Evolutionary conservation across 805 yeast genomes (phyloP), one percentile per base, ranked within the genome.

Genomic region (Pichia cephalocereana): DNA sequence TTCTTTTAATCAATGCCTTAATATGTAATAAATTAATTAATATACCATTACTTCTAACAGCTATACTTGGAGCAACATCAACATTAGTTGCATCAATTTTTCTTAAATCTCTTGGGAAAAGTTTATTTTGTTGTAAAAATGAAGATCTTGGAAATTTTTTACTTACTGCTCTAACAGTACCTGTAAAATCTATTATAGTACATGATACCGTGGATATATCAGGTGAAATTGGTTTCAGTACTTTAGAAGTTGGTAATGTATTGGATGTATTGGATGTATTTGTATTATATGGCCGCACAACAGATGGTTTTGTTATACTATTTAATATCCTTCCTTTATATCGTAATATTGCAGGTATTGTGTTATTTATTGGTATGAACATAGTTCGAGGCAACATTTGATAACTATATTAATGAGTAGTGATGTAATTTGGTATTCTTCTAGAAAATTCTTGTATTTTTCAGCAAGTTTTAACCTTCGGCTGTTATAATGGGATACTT

Each of bases 61-160:
- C 81, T 42, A 93, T 83, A 18, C 88, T 80, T 0, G 99, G 99
- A 4, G 90, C 90, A 19, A 91, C 86, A 64, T 88, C 96, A 47
- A 78, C 75, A 38, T 79, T 69, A 1, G 85, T 72, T 5, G 82
- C 70, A 58, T 91, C 96, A 46, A 90, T 83, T 59, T 86, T 89
- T 31, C 97, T 67, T 53, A 90, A 68, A 63, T 90, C 97, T 66
- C 97, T 70, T 2, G 97, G 95, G 53, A 82, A 87, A 28, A 90
- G 63, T 26, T 81, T 77, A 63, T 88, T 84, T 42, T 84, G 80
- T 47, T 67, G 71, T 10, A 91, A 71, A 51, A 91, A 76, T 46
- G 80, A 82, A 45, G 84, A 74, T 59, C 87, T 78, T 52, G 87
- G 86, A 63, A 83, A 80, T 57, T 81, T 85, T 41, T 80, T 75